Base-by-base conservation (phyloP, 441 rosid species). In the Cnidoscolus chayamansa region DNA sequence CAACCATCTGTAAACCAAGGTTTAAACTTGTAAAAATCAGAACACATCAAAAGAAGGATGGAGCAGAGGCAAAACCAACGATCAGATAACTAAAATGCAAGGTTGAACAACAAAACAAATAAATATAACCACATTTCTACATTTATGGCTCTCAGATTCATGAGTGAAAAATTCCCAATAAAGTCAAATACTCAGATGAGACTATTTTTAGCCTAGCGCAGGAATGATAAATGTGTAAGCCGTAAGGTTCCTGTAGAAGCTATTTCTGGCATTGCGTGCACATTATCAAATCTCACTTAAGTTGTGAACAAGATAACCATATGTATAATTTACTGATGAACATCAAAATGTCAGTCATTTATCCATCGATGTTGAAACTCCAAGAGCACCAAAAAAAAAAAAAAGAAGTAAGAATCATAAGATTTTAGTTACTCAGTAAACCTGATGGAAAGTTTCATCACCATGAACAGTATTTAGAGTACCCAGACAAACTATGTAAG, bases 1-100 rank as follows among this genome's bases (percentile, higher is more conserved):
- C 79, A 92, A 80, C 96, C 94, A 89, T 79, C 98, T 92, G 79
- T 19, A 72, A 57, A 69, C 72, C 78, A 74, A 76, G 58, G 65
- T 60, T 64, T 17, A 67, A 73, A 51, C 63, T 79, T 67, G 70
- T 19, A 50, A 43, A 47, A 10, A 35, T 10, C 15, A 12, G 0
- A 35, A 53, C 6, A 54, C 30, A 35, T 10, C 25, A 10, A 37
- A 35, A 37, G 31, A 16, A n/a, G 37, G 2, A 1, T 15, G 53
- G 9, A 11, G 11, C 6, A 17, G 0, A 2, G 10, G 32, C 10
- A 50, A 47, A 50, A 20, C 9, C 49, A 9, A 67, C 7, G 3
- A 8, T 66, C 20, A 20, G 35, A 11, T 9, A 35, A 19, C 4
- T 13, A 19, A 32, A 12, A 25, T 16, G 15, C 19, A 8, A 31